A percentile compares a stretch with the other conserved stretches of the same genome.
phyloP scores from a whole-genome alignment of 192 early-diverging fungal genomes.

The Coemansia sp. region DNA sequence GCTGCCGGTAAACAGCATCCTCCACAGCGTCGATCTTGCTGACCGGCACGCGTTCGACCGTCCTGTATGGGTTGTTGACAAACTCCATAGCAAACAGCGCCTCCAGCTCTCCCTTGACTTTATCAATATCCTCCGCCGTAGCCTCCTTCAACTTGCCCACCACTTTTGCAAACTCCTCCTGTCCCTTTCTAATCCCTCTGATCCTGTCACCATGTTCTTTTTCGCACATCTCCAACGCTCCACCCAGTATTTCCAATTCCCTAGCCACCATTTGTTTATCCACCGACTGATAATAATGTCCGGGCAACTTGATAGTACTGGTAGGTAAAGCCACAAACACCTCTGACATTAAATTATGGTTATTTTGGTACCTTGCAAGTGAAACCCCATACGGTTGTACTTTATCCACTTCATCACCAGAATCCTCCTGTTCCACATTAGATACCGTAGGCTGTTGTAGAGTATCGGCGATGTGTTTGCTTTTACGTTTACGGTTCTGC shows the following conservation, averaged over 20 bases:
- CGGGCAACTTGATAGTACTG: conserved; percentile 33
- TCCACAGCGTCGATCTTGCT: conserved; percentile 29
- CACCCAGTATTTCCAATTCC: background rate
- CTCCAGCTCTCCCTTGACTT: conserved; percentile 23
- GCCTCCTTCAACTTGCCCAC: conserved; percentile 21
- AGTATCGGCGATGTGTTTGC: background rate
- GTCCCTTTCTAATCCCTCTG: conserved; percentile 7
- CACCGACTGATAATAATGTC: conserved; percentile 41
- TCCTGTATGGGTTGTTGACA: conserved; percentile 44
- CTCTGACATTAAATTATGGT: conserved; percentile 51
- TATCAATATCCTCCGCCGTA: conserved; percentile 11
- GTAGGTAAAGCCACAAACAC: conserved; percentile 49
- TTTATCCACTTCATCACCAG: conserved; percentile 41
- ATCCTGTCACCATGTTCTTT: conserved; percentile 19
- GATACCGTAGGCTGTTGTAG: conserved; percentile 4
- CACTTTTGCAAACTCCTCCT: conserved; percentile 34
- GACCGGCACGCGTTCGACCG: conserved; percentile 34
- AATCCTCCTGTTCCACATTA: conserved; percentile 13
- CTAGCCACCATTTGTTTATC: background rate
- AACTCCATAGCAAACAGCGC: conserved; percentile 44
- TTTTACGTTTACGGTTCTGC: conserved; percentile 16
- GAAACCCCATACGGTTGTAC: conserved; percentile 42
- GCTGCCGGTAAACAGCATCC: conserved; percentile 45
- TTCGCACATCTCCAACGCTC: conserved; percentile 19
- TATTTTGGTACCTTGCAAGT: conserved; percentile 46